Base-by-base conservation (phyloP, 768 basidiomycete species). In the Asterophora lycoperdoides region DNA sequence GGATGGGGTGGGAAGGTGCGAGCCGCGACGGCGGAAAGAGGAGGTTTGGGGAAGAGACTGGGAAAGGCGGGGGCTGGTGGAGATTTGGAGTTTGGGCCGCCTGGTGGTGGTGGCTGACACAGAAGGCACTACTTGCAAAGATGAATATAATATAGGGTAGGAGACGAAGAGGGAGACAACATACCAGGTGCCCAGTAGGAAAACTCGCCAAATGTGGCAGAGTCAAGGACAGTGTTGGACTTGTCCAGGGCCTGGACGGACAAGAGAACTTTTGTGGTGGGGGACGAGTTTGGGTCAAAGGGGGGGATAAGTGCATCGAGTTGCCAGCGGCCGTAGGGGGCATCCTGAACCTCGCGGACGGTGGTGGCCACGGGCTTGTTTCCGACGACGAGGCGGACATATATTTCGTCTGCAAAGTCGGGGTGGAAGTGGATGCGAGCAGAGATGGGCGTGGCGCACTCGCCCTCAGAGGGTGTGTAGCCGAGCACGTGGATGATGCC, bases 361-460 rank as follows among this genome's bases (percentile, higher is more conserved):
- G 75, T 75, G 0, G 90, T 92, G 29, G 72, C 71, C 19, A 92
- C 75, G 2, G 88, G 79, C 53, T 77, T 81, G 51, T 72, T 64
- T 26, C 84, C 89, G 54, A 93, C 73, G 56, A 91, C 80, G 54
- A 93, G 79, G 44, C 90, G 81, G 18, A 91, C 78, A 51, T 76
- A 81, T 32, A 86, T 74, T 5, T 74, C 64, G 46, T 79, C 77
- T 8, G 75, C 70, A 26, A 67, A 66, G 11, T 70, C 70, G 52
- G 72, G 73, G 56, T 70, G 71, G 64, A 86, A 83, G 56, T 79
- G 76, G 47, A 84, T 77, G 55, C 77, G 74, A 54, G 86, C 81
- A 30, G 79, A 73, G 60, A 93, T 78, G 42, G 76, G 79, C 0
- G 79, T 74, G 48, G 83, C 84, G 17, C 73, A 66, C 53, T 76